phyloP scores from a whole-genome alignment of 2,329 filamentous ascomycete genomes.

The Tympanopsis confertula region DNA sequence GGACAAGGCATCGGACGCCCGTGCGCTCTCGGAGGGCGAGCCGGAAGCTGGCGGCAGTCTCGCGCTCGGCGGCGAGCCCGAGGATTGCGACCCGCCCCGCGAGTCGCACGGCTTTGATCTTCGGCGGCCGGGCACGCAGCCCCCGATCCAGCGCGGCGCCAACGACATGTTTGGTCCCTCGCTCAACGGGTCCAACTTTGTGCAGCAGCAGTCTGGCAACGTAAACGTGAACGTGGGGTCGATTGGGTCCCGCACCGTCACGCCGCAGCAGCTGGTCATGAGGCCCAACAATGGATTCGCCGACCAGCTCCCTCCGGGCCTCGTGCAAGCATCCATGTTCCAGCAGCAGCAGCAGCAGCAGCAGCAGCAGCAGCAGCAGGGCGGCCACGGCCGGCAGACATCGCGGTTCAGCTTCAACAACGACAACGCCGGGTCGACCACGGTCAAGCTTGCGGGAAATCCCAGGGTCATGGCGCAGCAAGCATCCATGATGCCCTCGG shows the following conservation, averaged over 20 bases:
- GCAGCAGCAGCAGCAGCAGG: conserved; percentile 39
- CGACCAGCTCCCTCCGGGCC: conserved; percentile 48
- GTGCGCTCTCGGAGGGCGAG: conserved; percentile 54
- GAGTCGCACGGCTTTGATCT: conserved; percentile 9
- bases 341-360: conserved; percentile 28
- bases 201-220: too few species aligned
- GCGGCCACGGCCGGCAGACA: conserved; percentile 68
- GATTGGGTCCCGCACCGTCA: conserved; percentile 62
- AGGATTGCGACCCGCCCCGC: conserved; percentile 51
- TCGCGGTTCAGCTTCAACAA: conserved; percentile 83
- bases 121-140: conserved; percentile 43
- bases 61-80: conserved; percentile 83
- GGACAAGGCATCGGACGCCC: conserved; percentile 31
- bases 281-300: conserved; percentile 39
- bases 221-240: conserved; percentile 39
- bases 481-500: conserved; percentile 70
- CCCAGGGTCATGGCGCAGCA: conserved; percentile 74
- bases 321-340: conserved; percentile 26
- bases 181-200: conserved; percentile 32
- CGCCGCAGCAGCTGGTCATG: conserved; percentile 58
- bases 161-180: conserved; percentile 43
- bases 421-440: conserved; percentile 51
- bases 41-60: conserved; percentile 73
- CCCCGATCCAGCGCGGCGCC: conserved; percentile 58
- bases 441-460: conserved; percentile 68